phyloP scores from a whole-genome alignment of 495 filamentous ascomycete genomes.

The Hyphodiscus hymeniophilus region DNA sequence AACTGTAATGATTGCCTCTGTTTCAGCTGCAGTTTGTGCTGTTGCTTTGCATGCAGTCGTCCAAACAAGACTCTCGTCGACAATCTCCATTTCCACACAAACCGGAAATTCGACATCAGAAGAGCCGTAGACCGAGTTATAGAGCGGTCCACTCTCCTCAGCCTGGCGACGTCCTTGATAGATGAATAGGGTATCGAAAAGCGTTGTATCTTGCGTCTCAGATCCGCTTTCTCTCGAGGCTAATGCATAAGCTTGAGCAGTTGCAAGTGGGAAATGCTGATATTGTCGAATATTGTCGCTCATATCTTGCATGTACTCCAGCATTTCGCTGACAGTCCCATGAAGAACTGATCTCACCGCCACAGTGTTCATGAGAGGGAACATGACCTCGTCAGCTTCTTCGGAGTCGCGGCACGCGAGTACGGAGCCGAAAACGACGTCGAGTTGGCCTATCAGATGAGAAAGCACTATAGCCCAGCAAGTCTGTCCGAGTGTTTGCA shows the following conservation, averaged over 20 bases:
- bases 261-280: conserved; percentile 60
- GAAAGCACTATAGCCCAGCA: conserved; percentile 59
- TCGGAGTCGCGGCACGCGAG: conserved; percentile 60
- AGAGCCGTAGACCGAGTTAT: conserved; percentile 47
- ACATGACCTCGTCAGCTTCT: conserved; percentile 49
- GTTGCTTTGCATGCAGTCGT: conserved; percentile 58
- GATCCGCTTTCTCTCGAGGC: conserved; percentile 20
- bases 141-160: conserved; percentile 25
- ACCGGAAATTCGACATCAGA: conserved; percentile 69
- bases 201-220: conserved; percentile 21
- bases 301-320: conserved; percentile 57
- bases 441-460: conserved; percentile 42
- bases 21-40: conserved; percentile 35
- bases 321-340: conserved; percentile 49
- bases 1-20: conserved; percentile 36
- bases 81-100: conserved; percentile 69
- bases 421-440: conserved; percentile 64
- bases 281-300: conserved; percentile 40
- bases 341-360: conserved; percentile 55
- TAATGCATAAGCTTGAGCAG: conserved; percentile 41
- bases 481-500: conserved; percentile 57
- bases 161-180: conserved; percentile 41
- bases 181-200: conserved; percentile 68
- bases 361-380: conserved; percentile 75
- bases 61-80: conserved; percentile 47